These are phyloP conservation scores for Penicillium oxalicum DNA, from an alignment of 2,329 filamentous ascomycete genomes.

Conservation along the genomic window DNA sequence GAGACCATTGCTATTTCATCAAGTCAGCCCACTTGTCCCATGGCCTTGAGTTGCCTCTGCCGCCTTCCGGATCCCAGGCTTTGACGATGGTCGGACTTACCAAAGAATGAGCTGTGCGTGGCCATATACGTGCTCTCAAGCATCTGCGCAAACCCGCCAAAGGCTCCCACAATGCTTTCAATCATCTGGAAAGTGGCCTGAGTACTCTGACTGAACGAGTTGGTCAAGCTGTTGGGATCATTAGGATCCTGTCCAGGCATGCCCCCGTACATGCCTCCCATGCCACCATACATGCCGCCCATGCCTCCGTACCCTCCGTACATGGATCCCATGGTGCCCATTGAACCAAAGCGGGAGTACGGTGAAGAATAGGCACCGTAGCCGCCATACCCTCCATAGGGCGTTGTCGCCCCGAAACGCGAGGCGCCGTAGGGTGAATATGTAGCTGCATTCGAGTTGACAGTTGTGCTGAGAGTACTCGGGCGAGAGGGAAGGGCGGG, in stretches of 20 bases:
- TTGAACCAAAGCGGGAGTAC: slow-evolving; percentile 48
- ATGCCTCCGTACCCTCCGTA: slow-evolving; percentile 41
- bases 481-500: slow-evolving; percentile 78
- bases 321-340: slow-evolving; percentile 37
- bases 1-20: slow-evolving; percentile 79
- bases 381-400: slow-evolving; percentile 45
- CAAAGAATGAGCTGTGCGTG: slow-evolving; percentile 96
- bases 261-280: slow-evolving; percentile 46
- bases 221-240: slow-evolving; percentile 89
- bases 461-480: slow-evolving; percentile 66
- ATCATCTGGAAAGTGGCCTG: slow-evolving; percentile 97
- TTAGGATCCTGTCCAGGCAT: slow-evolving; percentile 61
- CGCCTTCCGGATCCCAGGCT: too few species aligned
- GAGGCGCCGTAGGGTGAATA: slow-evolving; percentile 63
- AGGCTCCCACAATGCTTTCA: slow-evolving; percentile 91
- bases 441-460: slow-evolving; percentile 81
- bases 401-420: slow-evolving; percentile 48
- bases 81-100: slow-evolving; percentile 49
- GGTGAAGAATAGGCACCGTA: slow-evolving; percentile 51
- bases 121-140: slow-evolving; percentile 99
- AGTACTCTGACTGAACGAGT: slow-evolving; percentile 89
- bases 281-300: slow-evolving; percentile 44
- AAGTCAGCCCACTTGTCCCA: slow-evolving; percentile 12
- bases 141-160: slow-evolving; percentile 98
- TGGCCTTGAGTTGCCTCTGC: neutral